These are phyloP conservation scores for Colletotrichum sidae DNA, from an alignment of 2,329 filamentous ascomycete species.

Conservation along the genomic window DNA sequence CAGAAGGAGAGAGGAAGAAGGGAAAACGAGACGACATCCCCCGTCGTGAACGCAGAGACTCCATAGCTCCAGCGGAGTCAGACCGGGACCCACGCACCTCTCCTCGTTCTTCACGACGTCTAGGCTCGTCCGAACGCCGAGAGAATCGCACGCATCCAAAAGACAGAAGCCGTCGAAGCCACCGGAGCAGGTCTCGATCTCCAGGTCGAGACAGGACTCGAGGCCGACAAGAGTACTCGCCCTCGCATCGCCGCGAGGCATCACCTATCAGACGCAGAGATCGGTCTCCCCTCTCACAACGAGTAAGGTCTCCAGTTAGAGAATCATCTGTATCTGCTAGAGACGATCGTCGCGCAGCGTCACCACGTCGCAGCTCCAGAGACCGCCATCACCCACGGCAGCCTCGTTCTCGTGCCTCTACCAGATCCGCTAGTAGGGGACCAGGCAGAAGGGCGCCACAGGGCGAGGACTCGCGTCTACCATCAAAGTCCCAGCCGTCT, in stretches of 20 bases:
- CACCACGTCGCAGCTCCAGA: constrained; percentile 29
- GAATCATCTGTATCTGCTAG: constrained; percentile 23
- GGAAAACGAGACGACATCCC: constrained; percentile 31
- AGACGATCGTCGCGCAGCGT: constrained; percentile 16
- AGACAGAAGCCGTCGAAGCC: constrained; percentile 25
- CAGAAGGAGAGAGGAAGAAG: constrained; percentile 23
- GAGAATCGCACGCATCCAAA: constrained; percentile 25
- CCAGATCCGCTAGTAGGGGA: constrained; percentile 36
- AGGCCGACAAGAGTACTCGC: constrained; percentile 26
- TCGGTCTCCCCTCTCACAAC: constrained; percentile 30
- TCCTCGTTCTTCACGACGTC: constrained; percentile 25
- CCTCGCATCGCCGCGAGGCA: constrained; percentile 23
- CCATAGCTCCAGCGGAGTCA: constrained; percentile 3
- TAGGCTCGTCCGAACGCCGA: constrained; percentile 24
- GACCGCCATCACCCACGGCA: constrained; percentile 25
- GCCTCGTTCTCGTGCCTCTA: constrained; percentile 25
- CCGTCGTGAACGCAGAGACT: constrained; percentile 32
- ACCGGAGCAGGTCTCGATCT: constrained; percentile 37
- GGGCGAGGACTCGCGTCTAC: constrained; percentile 23
- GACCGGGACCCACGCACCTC: constrained; percentile 24
- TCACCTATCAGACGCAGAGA: constrained; percentile 25
- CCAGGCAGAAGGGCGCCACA: constrained; percentile 26
- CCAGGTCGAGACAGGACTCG: constrained; percentile 22
- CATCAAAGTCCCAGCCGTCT: constrained; percentile 39
- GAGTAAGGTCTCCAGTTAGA: constrained; percentile 21